Evolutionary conservation across 2,329 filamentous ascomycete species (phyloP).

Genomic region (Coccinonectria pachysandricola): DNA sequence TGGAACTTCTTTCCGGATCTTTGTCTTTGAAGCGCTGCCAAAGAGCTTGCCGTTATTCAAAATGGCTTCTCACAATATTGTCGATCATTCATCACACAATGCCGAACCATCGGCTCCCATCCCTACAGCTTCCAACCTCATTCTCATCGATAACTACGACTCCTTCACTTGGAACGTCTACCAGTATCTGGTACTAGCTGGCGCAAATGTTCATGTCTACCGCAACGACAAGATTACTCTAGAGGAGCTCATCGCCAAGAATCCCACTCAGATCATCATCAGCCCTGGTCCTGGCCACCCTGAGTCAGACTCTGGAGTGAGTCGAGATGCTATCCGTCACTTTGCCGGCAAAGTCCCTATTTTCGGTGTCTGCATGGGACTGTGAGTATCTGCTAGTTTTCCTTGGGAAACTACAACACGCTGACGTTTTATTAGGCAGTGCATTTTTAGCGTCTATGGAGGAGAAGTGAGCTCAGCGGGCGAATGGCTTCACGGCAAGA

Average conservation of each 20-base stretch:
- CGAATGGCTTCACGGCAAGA: constrained; percentile 96
- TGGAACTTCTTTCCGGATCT: too few species aligned
- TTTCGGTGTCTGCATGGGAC: constrained; percentile 97
- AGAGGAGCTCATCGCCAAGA: constrained; percentile 69
- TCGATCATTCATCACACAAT: constrained; percentile 82
- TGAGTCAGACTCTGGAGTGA: constrained; percentile 81
- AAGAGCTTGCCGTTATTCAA: constrained; percentile 11
- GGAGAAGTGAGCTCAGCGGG: constrained; percentile 86
- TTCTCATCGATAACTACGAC: constrained; percentile 98
- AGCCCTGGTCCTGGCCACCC: constrained; percentile 95
- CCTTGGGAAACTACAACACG: background rate
- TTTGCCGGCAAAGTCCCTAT: constrained; percentile 93
- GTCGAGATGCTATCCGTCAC: constrained; percentile 79
- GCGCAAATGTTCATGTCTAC: constrained; percentile 79
- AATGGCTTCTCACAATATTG: constrained; percentile 41
- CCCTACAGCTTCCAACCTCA: constrained; percentile 74
- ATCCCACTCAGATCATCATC: constrained; percentile 87
- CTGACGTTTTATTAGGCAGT: constrained; percentile 51
- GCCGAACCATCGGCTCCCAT: constrained; percentile 64
- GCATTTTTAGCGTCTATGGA: constrained; percentile 89
- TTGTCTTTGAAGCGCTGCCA: too few species aligned
- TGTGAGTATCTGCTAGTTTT: constrained; percentile 44
- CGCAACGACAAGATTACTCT: constrained; percentile 87
- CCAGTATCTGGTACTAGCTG: constrained; percentile 94
- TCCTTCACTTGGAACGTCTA: constrained; percentile 99